A percentile compares a stretch with the other conserved stretches of the same genome.
Evolutionary conservation across 305 asterid genomes (phyloP).

Genomic region (Vinca major): DNA sequence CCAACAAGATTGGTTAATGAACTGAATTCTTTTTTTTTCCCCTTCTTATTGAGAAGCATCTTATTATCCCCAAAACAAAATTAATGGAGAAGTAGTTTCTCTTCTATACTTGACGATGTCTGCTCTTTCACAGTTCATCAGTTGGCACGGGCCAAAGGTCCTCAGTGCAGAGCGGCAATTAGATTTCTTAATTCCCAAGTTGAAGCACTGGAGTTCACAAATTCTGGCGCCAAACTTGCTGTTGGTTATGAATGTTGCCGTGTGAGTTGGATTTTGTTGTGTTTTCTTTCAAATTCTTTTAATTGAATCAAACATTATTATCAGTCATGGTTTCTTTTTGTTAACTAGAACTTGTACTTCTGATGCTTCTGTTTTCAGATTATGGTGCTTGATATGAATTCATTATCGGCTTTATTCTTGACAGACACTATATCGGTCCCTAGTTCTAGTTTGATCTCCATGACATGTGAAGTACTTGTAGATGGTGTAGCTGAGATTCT

Average conservation of each 20-base stretch:
- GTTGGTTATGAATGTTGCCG: slow-evolving; percentile 66
- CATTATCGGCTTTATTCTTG: slow-evolving; percentile 50
- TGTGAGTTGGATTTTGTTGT: slow-evolving; percentile 35
- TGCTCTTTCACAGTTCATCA: slow-evolving; percentile 40
- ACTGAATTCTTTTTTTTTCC: background rate
- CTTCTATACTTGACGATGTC: background rate
- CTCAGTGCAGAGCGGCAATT: slow-evolving; percentile 57
- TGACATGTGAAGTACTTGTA: slow-evolving; percentile 34
- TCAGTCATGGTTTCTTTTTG: background rate
- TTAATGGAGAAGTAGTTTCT: background rate
- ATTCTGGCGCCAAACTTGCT: slow-evolving; percentile 54
- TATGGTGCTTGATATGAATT: slow-evolving; percentile 63
- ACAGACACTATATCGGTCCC: slow-evolving; percentile 38
- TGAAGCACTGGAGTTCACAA: slow-evolving; percentile 48
- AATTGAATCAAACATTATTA: background rate
- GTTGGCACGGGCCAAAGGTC: slow-evolving; percentile 53
- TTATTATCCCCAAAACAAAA: background rate
- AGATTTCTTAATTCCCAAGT: slow-evolving; percentile 50
- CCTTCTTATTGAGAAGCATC: background rate
- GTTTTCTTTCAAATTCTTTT: slow-evolving; percentile 6
- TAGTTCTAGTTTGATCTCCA: slow-evolving; percentile 41
- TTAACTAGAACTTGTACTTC: slow-evolving; percentile 2
- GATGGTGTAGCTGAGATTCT: slow-evolving; percentile 28
- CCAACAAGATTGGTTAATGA: background rate
- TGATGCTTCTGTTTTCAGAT: slow-evolving; percentile 47